Percentiles rank a stretch among this genome's conserved stretches.
Conservation (phyloP, 202 grass and related monocot genomes). For the Thinopyrum obtusiflorum region DNA sequence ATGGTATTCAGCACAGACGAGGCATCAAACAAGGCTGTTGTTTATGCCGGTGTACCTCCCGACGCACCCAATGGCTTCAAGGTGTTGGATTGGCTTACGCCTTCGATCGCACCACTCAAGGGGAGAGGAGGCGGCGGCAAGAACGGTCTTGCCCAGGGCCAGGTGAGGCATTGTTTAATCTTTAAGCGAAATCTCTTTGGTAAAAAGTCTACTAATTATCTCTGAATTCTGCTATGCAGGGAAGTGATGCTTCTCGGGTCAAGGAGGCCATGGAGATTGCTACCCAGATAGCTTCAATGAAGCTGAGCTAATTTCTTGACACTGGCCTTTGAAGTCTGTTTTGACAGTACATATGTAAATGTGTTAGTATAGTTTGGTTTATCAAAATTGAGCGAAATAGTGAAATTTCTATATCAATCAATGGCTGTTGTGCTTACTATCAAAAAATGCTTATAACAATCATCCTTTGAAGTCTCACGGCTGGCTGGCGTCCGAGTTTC, state of each 20-base stretch:
- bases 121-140: slow-evolving; percentile 92
- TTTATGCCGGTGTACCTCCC: slow-evolving; percentile 69
- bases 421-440: no score
- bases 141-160: slow-evolving; percentile 79
- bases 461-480: no score
- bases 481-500: no score
- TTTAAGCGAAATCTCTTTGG: not conserved
- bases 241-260: slow-evolving; percentile 65
- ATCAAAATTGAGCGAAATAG: no score
- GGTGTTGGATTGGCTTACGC: slow-evolving; percentile 75
- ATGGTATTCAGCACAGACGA: slow-evolving; percentile 86
- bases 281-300: slow-evolving; percentile 63
- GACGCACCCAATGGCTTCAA: slow-evolving; percentile 39
- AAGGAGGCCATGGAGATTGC: slow-evolving; percentile 81
- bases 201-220: not conserved
- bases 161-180: slow-evolving; percentile 35
- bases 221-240: slow-evolving; percentile 44
- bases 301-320: slow-evolving; percentile 34
- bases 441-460: no score
- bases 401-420: no score
- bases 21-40: slow-evolving; percentile 71
- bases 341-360: no score
- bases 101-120: slow-evolving; percentile 61
- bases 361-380: no score
- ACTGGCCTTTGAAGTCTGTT: not conserved